Conservation (phyloP, 2,329 filamentous ascomycete species). For the Cordyceps militaris region DNA sequence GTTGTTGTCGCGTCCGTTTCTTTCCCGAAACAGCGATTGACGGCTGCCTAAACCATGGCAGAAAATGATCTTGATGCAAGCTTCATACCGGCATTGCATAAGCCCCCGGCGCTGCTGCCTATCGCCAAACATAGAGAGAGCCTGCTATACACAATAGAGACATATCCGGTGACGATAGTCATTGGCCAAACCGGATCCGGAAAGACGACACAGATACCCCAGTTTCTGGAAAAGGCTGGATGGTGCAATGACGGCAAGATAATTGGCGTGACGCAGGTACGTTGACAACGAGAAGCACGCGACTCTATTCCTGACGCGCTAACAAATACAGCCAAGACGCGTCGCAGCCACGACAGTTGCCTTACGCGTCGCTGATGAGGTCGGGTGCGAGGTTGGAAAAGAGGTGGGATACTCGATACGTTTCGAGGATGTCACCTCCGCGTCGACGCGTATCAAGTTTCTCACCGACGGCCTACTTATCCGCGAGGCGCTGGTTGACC, state of each 20-base stretch:
- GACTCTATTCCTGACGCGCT: conserved; percentile 8
- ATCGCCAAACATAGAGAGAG: conserved; percentile 76
- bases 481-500: conserved; percentile 88
- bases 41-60: conserved; percentile 33
- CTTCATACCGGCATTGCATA: conserved; percentile 78
- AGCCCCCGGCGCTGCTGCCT: conserved; percentile 74
- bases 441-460: conserved; percentile 92
- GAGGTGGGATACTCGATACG: conserved; percentile 97
- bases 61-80: conserved; percentile 50
- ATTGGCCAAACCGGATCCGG: conserved; percentile 92
- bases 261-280: conserved; percentile 84
- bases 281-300: conserved; percentile 18
- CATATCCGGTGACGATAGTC: conserved; percentile 75
- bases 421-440: conserved; percentile 89
- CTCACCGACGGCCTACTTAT: conserved; percentile 99
- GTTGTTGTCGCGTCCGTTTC: not conserved
- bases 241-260: conserved; percentile 81
- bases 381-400: conserved; percentile 81
- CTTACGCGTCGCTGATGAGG: conserved; percentile 92
- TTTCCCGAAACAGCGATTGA: not conserved
- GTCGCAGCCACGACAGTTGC: conserved; percentile 97
- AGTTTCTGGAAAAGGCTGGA: conserved; percentile 80
- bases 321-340: conserved; percentile 83
- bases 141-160: conserved; percentile 82
- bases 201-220: conserved; percentile 93